phyloP scores from a whole-genome alignment of 148 eudicot genomes.

The Talinum fruticosum region DNA sequence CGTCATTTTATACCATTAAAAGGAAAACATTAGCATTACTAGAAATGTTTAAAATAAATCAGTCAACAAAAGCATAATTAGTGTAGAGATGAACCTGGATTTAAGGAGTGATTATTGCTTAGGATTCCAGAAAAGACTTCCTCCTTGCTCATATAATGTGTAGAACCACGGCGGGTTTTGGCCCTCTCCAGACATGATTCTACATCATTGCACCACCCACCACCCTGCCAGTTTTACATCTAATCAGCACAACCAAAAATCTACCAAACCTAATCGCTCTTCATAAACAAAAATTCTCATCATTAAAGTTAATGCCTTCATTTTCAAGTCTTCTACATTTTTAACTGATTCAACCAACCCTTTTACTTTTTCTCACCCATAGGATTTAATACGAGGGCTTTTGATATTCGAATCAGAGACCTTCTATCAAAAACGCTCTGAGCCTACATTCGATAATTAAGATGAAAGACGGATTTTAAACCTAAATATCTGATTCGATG shows the following conservation, averaged over 20 bases:
- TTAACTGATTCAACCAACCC: neutral
- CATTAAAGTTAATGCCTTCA: neutral
- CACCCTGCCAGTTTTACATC: slow-evolving; percentile 55
- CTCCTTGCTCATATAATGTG: slow-evolving; percentile 58
- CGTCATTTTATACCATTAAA: too few species aligned
- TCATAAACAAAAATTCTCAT: neutral
- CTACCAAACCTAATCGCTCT: neutral
- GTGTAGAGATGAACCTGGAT: slow-evolving; percentile 55
- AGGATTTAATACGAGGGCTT: too few species aligned
- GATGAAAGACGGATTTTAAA: neutral
- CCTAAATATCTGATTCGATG: neutral
- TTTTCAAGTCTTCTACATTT: neutral
- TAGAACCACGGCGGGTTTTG: slow-evolving; percentile 72
- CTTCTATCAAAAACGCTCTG: too few species aligned
- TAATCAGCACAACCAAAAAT: neutral
- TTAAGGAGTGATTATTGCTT: slow-evolving; percentile 65
- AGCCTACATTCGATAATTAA: too few species aligned
- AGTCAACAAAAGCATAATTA: too few species aligned
- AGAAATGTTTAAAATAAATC: too few species aligned
- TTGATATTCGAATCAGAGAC: too few species aligned
- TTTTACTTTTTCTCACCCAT: neutral
- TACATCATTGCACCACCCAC: slow-evolving; percentile 94
- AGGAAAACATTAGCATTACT: neutral
- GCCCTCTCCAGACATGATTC: slow-evolving; percentile 76
- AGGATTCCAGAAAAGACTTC: slow-evolving; percentile 77